Base-by-base conservation (phyloP, 805 yeast genomes). In the Kazachstania kunashirensis region DNA sequence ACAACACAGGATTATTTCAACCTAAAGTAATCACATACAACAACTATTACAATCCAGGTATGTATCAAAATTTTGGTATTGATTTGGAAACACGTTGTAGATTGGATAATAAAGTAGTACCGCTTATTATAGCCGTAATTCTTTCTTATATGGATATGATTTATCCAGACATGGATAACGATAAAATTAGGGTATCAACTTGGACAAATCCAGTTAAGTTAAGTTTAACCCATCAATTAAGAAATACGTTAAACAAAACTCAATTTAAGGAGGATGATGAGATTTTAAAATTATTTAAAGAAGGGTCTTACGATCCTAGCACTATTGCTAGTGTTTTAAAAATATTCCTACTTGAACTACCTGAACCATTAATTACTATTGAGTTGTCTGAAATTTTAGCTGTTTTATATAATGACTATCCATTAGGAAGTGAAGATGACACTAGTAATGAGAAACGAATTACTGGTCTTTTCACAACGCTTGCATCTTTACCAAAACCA, bases 1-100 rank as follows among this genome's bases (percentile, higher is more conserved):
- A 79, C 51, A 70, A 75, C 35, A 79, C 89, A 0, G 95, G 95
- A 0, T 66, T 70, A 29, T 84, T 81, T 58, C 65, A 71, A 33
- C 95, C 95, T 12, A 71, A 68, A 34, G 88, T 79, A 7, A 65
- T 73, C 0, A 67, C 81, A 12, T 84, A 84, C 57, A 94, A 84
- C 52, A 83, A 82, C 55, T 84, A 84, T 61, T 82, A 82, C 57
- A 75, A 77, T 44, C 71, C 83, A 5, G 73, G 76, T 31, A 70
- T 77, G 31, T 62, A 57, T 33, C 89, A 82, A 54, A 77, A 79
- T 7, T 84, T 84, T 61, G 95, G 95, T 10, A 79, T 82, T 32
- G 88, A 79, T 43, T 59, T 84, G 33, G 81, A 77, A 38, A 71
- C 78, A 17, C 71, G 84, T 36, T 73, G 86, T 36, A 67, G 88